Evolutionary conservation across 2,329 filamentous ascomycete species (phyloP), one percentile per base, ranked within the genome.

Genomic region (Penicillium sp.): DNA sequence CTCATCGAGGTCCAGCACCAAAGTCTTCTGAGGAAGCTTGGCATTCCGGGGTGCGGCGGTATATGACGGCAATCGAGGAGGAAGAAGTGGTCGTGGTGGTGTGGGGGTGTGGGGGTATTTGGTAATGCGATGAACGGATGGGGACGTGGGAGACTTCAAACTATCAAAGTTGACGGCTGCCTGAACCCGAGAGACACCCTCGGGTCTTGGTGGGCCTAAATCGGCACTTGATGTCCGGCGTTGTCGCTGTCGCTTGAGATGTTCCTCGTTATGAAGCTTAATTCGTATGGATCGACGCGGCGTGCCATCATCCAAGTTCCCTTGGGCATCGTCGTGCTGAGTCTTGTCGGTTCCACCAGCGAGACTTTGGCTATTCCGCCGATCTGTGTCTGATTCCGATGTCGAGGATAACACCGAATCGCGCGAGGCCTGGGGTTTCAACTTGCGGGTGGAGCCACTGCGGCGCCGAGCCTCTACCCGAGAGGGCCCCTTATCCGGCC

Each of bases 1-100:
- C 67, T 98, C 92, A 65, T 98, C 92, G 12, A 98, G 77, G 62
- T 98, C 92, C 35, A 98, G 74, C 48, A 98, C 89, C 42, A 98
- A 69, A 0, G 92, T 98, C 72, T 98, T 98, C 57, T 92, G 84
- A 44, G 82, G 80, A 30, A 77, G 70, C 33, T 53, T 58, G 17
- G 64, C 54, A 41, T 53, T 56, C 39, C 57, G 55, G 26, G 51
- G 64, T 54, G 41, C 74, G 60, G 44, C 76, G 28, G 86, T 76
- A 60, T 95, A 95, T 0, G 89, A 95, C 13, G 89, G 87, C 56
- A 95, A 85, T 37, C 89, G 82, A 45, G 82, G 79, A 17, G 92
- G 92, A 38, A 98, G 85, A 34, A 98, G 72, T 3, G 92, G 92
- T 44, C 90, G 79, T 30, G 92, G 92, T 32, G 92, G 89, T 26